Evolutionary conservation across 257 asterid species (phyloP).

Genomic region (Solanum paucissectum): DNA sequence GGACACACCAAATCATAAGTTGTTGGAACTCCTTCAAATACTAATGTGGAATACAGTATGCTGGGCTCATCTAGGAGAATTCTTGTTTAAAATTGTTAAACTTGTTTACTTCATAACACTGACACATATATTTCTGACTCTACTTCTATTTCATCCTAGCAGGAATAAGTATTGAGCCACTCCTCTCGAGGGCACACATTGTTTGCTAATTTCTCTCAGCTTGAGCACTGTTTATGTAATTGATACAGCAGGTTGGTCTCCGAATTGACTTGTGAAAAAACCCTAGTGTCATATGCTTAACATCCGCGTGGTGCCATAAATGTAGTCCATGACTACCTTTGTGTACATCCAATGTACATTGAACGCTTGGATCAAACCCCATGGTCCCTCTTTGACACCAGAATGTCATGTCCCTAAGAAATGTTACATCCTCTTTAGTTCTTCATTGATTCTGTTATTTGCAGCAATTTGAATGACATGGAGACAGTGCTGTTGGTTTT

Average conservation of each 20-base stretch:
- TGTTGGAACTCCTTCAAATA: not conserved
- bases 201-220: not conserved
- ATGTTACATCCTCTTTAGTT: not conserved
- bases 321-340: not conserved
- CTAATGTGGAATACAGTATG: not conserved
- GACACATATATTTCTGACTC: not conserved
- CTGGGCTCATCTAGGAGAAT: not conserved
- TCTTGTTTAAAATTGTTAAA: not conserved
- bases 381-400: not conserved
- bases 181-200: not conserved
- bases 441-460: not conserved
- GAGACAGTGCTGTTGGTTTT: not conserved
- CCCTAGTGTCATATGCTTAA: not conserved
- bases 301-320: not conserved
- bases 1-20: not conserved
- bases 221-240: not conserved
- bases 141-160: not conserved
- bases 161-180: not conserved
- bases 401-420: not conserved
- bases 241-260: not conserved
- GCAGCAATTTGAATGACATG: not conserved
- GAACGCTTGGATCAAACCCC: not conserved
- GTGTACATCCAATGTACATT: not conserved
- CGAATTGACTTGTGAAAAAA: not conserved
- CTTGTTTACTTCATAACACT: not conserved